Evolutionary conservation across 2,329 filamentous ascomycete species (phyloP).

Genomic region (Hymenoscyphus occultus): DNA sequence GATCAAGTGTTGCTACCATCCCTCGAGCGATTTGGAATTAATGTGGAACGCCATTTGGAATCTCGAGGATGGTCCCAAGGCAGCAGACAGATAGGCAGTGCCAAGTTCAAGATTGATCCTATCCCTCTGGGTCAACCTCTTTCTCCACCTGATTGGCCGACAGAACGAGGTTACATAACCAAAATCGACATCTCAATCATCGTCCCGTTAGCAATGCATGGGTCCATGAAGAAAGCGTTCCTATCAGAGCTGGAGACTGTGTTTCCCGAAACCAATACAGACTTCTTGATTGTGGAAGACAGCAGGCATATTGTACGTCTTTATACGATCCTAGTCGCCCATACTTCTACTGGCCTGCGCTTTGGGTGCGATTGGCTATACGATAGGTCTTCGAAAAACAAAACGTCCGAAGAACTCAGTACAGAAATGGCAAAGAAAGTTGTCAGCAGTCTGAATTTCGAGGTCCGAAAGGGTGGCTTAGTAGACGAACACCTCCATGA

Average conservation of each 20-base stretch:
- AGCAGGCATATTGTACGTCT: slow-evolving; percentile 50
- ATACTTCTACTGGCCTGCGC: slow-evolving; percentile 44
- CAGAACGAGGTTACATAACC: slow-evolving; percentile 38
- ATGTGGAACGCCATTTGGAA: slow-evolving; percentile 45
- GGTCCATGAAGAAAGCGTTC: slow-evolving; percentile 42
- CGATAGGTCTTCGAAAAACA: slow-evolving; percentile 40
- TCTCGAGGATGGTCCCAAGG: slow-evolving; percentile 48
- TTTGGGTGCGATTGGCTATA: slow-evolving; percentile 50
- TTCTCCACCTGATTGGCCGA: slow-evolving; percentile 33
- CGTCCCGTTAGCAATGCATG: slow-evolving; percentile 45
- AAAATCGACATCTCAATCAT: slow-evolving; percentile 52
- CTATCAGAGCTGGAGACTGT: slow-evolving; percentile 40
- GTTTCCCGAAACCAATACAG: slow-evolving; percentile 45
- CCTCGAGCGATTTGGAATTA: slow-evolving; percentile 51
- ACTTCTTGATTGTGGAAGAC: slow-evolving; percentile 49
- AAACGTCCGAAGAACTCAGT: slow-evolving; percentile 32
- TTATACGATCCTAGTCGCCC: slow-evolving; percentile 56
- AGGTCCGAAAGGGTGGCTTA: slow-evolving; percentile 44
- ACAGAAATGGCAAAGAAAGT: slow-evolving; percentile 45
- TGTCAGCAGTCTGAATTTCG: slow-evolving; percentile 44
- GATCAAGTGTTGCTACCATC: slow-evolving; percentile 58
- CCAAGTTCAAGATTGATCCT: slow-evolving; percentile 47
- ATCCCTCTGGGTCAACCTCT: slow-evolving; percentile 41
- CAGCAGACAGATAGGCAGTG: slow-evolving; percentile 29
- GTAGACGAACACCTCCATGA: slow-evolving; percentile 60